Conservation (phyloP, 139 green algal species). For the Chlamydomonas sp. region DNA sequence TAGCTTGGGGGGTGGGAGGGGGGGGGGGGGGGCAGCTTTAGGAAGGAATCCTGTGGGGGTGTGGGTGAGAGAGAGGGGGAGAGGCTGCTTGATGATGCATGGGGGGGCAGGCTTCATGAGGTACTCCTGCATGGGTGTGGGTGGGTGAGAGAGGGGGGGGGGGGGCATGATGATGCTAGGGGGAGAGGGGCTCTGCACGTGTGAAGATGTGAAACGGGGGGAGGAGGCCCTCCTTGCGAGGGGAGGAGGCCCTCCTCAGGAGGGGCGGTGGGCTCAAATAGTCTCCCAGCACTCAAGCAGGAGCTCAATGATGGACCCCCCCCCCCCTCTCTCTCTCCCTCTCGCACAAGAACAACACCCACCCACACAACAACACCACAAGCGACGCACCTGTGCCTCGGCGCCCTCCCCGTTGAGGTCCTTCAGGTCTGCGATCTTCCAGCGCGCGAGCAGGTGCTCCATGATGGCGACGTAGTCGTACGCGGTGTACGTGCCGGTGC, state of each 20-base stretch:
- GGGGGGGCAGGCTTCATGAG: conserved; percentile 68
- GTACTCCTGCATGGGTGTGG: conserved; percentile 59
- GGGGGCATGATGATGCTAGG: too few species aligned
- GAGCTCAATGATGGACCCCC: conserved; percentile 85
- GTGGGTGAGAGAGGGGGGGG: too few species aligned
- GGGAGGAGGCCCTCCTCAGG: conserved; percentile 59
- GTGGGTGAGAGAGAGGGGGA: not conserved
- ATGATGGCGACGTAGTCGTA: conserved; percentile 94
- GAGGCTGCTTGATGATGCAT: conserved; percentile 80
- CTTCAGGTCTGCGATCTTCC: conserved; percentile 38
- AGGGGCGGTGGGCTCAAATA: conserved; percentile 4
- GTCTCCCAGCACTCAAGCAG: conserved; percentile 76
- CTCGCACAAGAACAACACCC: too few species aligned
- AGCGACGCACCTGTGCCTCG: conserved; percentile 62
- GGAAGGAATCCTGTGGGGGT: too few species aligned
- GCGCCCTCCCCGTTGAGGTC: conserved; percentile 51
- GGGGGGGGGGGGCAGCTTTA: too few species aligned
- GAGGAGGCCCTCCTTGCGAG: too few species aligned
- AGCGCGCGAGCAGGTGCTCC: conserved; percentile 81
- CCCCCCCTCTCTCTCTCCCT: not conserved
- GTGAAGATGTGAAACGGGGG: not conserved
- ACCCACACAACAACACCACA: too few species aligned
- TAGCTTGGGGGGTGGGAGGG: too few species aligned
- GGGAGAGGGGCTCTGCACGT: too few species aligned
- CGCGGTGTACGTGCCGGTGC: conserved; percentile 70